Conservation (phyloP, 2,329 filamentous ascomycete genomes). For the Colletotrichum viniferum region DNA sequence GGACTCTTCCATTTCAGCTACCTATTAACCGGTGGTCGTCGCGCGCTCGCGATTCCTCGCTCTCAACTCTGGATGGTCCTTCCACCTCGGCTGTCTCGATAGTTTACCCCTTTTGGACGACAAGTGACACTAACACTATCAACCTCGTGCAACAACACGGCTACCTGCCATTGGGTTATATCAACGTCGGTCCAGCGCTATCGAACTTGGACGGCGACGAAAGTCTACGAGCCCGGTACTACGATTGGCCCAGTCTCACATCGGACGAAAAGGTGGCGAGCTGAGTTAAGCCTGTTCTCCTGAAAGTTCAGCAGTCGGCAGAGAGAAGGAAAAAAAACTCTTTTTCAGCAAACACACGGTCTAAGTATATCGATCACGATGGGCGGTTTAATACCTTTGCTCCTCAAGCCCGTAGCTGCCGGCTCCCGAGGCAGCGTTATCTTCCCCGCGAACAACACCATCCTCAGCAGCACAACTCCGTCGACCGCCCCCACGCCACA, state of each 20-base stretch:
- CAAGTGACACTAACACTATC: neutral
- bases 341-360: neutral
- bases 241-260: conserved; percentile 2
- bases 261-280: conserved; percentile 17
- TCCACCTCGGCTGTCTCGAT: neutral
- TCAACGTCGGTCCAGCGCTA: neutral
- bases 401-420: conserved; percentile 27
- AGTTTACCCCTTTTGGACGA: neutral
- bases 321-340: neutral
- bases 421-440: conserved; percentile 23
- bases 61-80: neutral
- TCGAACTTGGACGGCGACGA: neutral
- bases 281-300: neutral
- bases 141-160: neutral
- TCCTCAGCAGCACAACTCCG: neutral
- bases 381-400: conserved; percentile 35
- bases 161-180: neutral
- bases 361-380: conserved; percentile 24
- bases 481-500: neutral
- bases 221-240: neutral
- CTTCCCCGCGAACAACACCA: conserved; percentile 19
- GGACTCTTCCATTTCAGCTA: neutral
- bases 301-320: neutral
- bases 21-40: neutral
- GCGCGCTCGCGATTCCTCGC: neutral